These are phyloP conservation scores for Ophidiomyces ophidiicola DNA, from an alignment of 2,329 filamentous ascomycete genomes.

Conservation along the genomic window DNA sequence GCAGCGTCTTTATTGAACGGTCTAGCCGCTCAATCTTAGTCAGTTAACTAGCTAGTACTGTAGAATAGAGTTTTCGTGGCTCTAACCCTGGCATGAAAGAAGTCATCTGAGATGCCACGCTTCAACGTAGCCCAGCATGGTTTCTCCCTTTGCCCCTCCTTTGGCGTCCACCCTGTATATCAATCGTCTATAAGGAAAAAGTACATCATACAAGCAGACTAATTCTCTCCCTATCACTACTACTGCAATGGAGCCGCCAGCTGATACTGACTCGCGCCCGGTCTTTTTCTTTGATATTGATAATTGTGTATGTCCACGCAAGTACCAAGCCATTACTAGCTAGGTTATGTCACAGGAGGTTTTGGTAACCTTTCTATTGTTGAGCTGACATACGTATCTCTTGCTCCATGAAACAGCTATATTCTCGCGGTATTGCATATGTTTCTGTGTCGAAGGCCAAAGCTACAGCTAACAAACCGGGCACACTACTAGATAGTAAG, in stretches of 20 bases:
- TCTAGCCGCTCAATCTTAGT: too few species aligned
- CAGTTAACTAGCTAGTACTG: too few species aligned
- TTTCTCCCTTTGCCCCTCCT: too few species aligned
- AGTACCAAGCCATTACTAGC: not conserved
- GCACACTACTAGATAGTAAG: constrained; percentile 45
- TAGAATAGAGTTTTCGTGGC: too few species aligned
- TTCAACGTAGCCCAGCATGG: too few species aligned
- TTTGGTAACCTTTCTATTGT: not conserved
- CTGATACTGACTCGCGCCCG: constrained; percentile 31
- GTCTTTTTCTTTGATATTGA: constrained; percentile 86
- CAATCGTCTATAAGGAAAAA: too few species aligned
- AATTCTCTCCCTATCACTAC: not conserved
- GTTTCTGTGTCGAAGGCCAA: constrained; percentile 6
- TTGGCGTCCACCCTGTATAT: too few species aligned
- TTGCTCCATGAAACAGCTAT: constrained; percentile 46
- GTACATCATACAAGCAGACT: too few species aligned
- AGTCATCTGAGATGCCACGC: too few species aligned
- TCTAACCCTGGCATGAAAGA: too few species aligned
- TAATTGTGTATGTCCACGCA: constrained; percentile 57
- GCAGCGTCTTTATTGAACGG: too few species aligned
- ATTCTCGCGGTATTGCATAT: constrained; percentile 58
- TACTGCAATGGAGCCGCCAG: constrained; percentile 1
- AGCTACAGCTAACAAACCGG: constrained; percentile 4
- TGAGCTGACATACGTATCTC: constrained; percentile 1
- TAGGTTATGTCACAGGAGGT: not conserved